These are phyloP conservation scores for Camelina hispida DNA, from an alignment of 345 rosid species.

Conservation along the genomic window DNA sequence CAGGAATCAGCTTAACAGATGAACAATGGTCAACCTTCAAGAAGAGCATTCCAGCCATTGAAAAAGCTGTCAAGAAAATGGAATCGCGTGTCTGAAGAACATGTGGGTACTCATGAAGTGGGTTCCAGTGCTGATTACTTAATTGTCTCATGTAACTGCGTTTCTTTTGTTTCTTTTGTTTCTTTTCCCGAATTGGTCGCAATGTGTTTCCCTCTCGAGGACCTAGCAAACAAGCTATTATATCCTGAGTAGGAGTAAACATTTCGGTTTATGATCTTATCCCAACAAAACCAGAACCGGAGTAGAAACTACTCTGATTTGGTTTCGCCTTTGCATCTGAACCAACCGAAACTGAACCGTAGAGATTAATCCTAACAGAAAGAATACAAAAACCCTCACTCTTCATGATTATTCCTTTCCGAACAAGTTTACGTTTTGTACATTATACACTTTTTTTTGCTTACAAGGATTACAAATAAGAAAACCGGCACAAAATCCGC, in stretches of 20 bases:
- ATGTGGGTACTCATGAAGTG: not conserved
- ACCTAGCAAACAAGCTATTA: not conserved
- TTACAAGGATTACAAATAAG: constrained; percentile 1
- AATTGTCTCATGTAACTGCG: not conserved
- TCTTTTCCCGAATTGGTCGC: constrained; percentile 3
- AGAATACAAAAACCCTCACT: too few relatives aligned
- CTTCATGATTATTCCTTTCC: not conserved
- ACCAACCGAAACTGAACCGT: not conserved
- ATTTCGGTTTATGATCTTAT: constrained; percentile 3
- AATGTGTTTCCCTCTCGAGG: constrained; percentile 7
- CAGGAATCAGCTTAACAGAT: constrained; percentile 89
- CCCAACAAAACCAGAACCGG: not conserved
- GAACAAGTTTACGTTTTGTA: not conserved
- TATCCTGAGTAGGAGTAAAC: not conserved
- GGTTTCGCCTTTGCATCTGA: not conserved
- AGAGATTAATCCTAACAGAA: too few relatives aligned
- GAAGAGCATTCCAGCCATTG: constrained; percentile 68
- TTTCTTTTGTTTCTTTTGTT: not conserved
- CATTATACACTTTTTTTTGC: not conserved
- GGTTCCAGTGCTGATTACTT: constrained; percentile 1
- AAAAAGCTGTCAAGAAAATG: constrained; percentile 77
- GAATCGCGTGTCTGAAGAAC: constrained; percentile 48
- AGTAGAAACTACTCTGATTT: not conserved
- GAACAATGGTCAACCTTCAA: constrained; percentile 79
- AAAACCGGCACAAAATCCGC: not conserved